Conservation (phyloP, 495 filamentous ascomycete species). For the Hypoxylon rickii region DNA sequence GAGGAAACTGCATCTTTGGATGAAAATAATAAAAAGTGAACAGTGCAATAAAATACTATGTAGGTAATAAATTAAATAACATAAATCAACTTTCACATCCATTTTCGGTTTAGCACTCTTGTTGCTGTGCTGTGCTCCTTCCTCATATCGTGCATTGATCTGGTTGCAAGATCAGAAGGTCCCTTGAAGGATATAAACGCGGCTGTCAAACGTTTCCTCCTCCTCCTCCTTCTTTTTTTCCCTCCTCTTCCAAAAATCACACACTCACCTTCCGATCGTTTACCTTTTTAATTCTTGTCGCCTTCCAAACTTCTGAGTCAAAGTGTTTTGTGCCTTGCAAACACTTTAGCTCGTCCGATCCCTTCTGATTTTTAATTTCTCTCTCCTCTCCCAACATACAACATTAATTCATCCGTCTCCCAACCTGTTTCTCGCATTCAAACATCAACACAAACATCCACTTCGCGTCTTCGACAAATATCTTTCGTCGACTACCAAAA, state of each 20-base stretch:
- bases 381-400: not conserved
- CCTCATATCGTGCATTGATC: too few relatives aligned
- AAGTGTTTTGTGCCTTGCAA: too few relatives aligned
- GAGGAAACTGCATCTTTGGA: too few relatives aligned
- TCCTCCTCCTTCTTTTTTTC: not conserved
- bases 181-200: slow-evolving; percentile 24
- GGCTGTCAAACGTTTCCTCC: slow-evolving; percentile 10
- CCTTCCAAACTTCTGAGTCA: too few relatives aligned
- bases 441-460: not conserved
- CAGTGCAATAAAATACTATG: too few relatives aligned
- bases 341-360: too few relatives aligned
- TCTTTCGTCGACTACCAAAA: slow-evolving; percentile 19
- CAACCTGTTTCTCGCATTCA: slow-evolving; percentile 6
- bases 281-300: too few relatives aligned
- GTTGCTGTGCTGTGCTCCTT: slow-evolving; percentile 6
- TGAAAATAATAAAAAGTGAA: too few relatives aligned
- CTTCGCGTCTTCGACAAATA: slow-evolving; percentile 17
- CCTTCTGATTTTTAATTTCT: not conserved
- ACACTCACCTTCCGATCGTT: too few relatives aligned
- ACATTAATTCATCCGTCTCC: not conserved
- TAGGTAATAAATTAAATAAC: too few relatives aligned
- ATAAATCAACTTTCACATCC: too few relatives aligned
- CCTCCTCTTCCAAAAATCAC: slow-evolving; percentile 13
- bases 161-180: slow-evolving; percentile 4
- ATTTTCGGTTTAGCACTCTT: slow-evolving; percentile 11